These are phyloP conservation scores for Rhododendron vialii DNA, from an alignment of 148 eudicot species.

Conservation along the genomic window DNA sequence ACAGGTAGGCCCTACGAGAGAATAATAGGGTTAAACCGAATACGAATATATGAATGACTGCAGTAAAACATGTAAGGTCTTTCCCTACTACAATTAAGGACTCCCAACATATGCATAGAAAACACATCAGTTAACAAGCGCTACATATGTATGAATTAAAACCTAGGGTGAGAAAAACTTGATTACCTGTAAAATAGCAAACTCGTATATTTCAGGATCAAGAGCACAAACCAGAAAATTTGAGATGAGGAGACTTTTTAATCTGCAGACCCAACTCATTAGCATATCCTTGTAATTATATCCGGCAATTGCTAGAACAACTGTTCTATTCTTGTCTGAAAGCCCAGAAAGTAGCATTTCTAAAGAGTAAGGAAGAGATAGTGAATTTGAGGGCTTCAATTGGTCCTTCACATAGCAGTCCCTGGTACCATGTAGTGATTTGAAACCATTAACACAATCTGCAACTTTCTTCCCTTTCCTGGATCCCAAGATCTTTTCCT, in stretches of 20 bases:
- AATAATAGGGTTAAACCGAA: not conserved
- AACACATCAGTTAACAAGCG: not conserved
- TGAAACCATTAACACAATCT: conserved; percentile 38
- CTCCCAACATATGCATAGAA: not conserved
- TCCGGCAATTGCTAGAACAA: conserved; percentile 79
- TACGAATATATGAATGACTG: not conserved
- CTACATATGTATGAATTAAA: not conserved
- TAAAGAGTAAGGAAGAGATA: conserved; percentile 50
- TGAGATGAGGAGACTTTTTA: conserved; percentile 48
- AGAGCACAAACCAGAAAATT: conserved; percentile 86
- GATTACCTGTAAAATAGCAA: conserved; percentile 72
- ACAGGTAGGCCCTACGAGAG: conserved; percentile 73
- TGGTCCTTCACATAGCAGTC: conserved; percentile 25
- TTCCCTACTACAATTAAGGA: not conserved
- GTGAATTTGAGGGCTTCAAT: conserved; percentile 17
- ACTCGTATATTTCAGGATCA: conserved; percentile 70
- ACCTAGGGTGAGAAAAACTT: not conserved
- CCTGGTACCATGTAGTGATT: conserved; percentile 19
- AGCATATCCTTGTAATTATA: conserved; percentile 94
- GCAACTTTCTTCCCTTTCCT: conserved; percentile 31
- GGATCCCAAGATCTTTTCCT: conserved; percentile 22
- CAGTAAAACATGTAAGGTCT: not conserved
- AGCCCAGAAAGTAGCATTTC: conserved; percentile 50
- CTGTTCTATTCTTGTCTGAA: conserved; percentile 58
- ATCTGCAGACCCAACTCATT: conserved; percentile 95